Evolutionary conservation across 2,329 filamentous ascomycete genomes (phyloP).

Genomic region (Aspergillus pseudoviridinutans): DNA sequence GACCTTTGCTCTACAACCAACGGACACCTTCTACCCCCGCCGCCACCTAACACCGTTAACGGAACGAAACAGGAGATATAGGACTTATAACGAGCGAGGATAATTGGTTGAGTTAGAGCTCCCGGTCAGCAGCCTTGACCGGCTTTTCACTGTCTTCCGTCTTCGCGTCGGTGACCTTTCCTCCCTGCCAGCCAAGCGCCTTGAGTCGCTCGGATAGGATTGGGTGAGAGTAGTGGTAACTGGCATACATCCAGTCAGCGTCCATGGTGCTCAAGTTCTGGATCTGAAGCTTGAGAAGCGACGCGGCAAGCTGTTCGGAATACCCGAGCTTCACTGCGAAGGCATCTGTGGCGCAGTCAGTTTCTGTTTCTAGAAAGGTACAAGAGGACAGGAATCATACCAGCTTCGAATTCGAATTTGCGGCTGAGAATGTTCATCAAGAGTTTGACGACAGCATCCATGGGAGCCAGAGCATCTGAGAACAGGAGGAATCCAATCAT

Average conservation of each 20-base stretch:
- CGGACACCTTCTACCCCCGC: constrained; percentile 3
- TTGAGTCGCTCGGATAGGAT: constrained; percentile 90
- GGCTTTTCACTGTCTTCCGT: constrained; percentile 54
- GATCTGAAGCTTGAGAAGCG: constrained; percentile 94
- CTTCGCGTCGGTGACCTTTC: constrained; percentile 46
- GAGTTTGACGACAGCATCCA: constrained; percentile 92
- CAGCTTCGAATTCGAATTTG: constrained; percentile 93
- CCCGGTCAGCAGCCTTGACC: constrained; percentile 69
- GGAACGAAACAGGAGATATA: constrained; percentile 4
- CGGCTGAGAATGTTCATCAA: constrained; percentile 94
- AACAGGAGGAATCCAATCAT: constrained; percentile 97
- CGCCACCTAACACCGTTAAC: constrained; percentile 10
- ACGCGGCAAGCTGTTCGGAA: constrained; percentile 73
- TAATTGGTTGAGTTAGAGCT: constrained; percentile 52
- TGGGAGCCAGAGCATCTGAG: constrained; percentile 90
- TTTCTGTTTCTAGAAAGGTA: constrained; percentile 8
- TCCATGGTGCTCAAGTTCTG: constrained; percentile 99
- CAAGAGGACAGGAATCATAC: constrained; percentile 35
- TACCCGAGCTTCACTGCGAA: constrained; percentile 87
- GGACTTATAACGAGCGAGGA: neutral
- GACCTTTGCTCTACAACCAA: neutral
- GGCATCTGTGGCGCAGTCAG: constrained; percentile 52
- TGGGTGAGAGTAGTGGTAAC: constrained; percentile 97
- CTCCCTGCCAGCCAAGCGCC: constrained; percentile 80
- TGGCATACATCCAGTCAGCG: constrained; percentile 96